phyloP scores from a whole-genome alignment of 75 land plant genomes.

The Larix kaempferi region DNA sequence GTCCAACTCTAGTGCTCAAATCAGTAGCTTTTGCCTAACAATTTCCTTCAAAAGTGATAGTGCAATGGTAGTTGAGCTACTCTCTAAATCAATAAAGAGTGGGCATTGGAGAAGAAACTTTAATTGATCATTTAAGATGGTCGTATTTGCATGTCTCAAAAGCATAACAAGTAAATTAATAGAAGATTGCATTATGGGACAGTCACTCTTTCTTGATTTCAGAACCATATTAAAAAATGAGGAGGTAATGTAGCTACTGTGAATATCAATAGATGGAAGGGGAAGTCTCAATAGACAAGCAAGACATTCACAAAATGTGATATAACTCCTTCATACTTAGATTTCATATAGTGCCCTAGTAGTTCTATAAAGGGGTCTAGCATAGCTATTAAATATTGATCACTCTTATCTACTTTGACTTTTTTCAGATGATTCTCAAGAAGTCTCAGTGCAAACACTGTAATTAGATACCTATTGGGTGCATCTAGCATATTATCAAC shows the following conservation, averaged over 20 bases:
- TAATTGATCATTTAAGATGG: slow-evolving; percentile 65
- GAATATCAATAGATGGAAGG: slow-evolving; percentile 53
- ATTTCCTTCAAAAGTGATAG: slow-evolving; percentile 84
- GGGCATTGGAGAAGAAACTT: slow-evolving; percentile 70
- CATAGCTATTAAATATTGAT: slow-evolving; percentile 57
- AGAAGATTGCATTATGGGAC: slow-evolving; percentile 62
- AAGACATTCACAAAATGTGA: slow-evolving; percentile 62
- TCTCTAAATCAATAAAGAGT: slow-evolving; percentile 76
- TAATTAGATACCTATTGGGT: slow-evolving; percentile 31
- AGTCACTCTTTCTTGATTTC: slow-evolving; percentile 39
- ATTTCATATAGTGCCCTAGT: slow-evolving; percentile 51
- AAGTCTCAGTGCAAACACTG: slow-evolving; percentile 74
- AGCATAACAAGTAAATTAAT: slow-evolving; percentile 64
- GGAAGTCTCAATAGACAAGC: slow-evolving; percentile 58
- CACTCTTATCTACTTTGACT: slow-evolving; percentile 39
- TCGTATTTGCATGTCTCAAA: slow-evolving; percentile 48
- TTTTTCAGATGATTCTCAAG: slow-evolving; percentile 54
- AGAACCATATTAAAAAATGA: slow-evolving; percentile 61
- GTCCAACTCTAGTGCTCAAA: slow-evolving; percentile 58
- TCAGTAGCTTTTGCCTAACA: slow-evolving; percentile 73
- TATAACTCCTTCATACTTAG: slow-evolving; percentile 73
- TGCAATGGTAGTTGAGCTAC: slow-evolving; percentile 47
- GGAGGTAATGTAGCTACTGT: slow-evolving; percentile 46
- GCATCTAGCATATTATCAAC: not conserved
- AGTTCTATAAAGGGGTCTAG: slow-evolving; percentile 72